phyloP scores from a whole-genome alignment of 129 eudicot genomes.

The Arctium minus region DNA sequence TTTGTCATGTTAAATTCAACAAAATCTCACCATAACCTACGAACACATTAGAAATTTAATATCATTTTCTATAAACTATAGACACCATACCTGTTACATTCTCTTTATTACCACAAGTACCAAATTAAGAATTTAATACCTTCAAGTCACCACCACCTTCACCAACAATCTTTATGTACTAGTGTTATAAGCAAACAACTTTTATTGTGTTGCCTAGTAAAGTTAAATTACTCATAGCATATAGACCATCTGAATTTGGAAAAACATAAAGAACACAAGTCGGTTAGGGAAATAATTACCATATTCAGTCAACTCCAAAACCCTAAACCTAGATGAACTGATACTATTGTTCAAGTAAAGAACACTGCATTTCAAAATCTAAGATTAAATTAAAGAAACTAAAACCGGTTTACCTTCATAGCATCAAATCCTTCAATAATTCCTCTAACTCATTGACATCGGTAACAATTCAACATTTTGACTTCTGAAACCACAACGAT shows the following conservation, averaged over 20 bases:
- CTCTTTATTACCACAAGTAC: no score
- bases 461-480: not conserved
- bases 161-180: no score
- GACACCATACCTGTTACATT: not conserved
- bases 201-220: no score
- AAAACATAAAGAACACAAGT: not conserved
- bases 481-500: not conserved
- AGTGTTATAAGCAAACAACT: no score
- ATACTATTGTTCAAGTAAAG: not conserved
- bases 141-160: no score
- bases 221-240: no score
- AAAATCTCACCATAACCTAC: not conserved
- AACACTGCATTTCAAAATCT: not conserved
- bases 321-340: not conserved
- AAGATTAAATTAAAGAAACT: not conserved
- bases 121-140: no score
- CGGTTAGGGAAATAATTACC: not conserved
- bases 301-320: not conserved
- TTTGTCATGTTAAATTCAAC: not conserved
- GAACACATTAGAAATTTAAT: not conserved
- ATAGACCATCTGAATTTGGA: not conserved
- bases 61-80: not conserved
- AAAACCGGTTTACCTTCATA: not conserved
- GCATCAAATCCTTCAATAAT: not conserved
- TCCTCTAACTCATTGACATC: not conserved